Conservation (phyloP, 345 rosid genomes). For the Citrus inodora region DNA sequence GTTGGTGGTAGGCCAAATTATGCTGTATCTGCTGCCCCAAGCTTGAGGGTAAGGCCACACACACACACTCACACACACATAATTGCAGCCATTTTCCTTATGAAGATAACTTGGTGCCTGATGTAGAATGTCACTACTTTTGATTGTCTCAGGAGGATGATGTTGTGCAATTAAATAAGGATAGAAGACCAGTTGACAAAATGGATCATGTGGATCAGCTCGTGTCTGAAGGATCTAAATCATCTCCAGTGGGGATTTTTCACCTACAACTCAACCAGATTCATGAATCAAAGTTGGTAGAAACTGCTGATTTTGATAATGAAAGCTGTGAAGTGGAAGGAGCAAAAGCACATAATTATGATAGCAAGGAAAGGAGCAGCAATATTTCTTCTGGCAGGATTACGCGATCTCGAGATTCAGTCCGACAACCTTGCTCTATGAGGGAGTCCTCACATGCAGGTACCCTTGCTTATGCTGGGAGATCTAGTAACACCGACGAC, state of each 20-base stretch:
- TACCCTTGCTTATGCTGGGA: conserved; percentile 17
- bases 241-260: conserved; percentile 26
- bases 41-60: too few relatives aligned
- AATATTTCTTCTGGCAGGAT: conserved; percentile 25
- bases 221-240: not conserved
- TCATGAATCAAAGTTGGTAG: conserved; percentile 26
- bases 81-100: not conserved
- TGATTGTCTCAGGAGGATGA: conserved; percentile 11
- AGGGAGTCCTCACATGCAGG: conserved; percentile 23
- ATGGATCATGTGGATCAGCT: not conserved
- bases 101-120: not conserved
- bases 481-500: not conserved
- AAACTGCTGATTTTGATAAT: conserved; percentile 29
- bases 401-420: conserved; percentile 31
- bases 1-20: not conserved
- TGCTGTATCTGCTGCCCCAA: too few relatives aligned
- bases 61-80: too few relatives aligned
- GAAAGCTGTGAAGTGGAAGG: conserved; percentile 20
- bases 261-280: conserved; percentile 33
- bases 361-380: conserved; percentile 27
- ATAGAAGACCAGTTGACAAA: not conserved
- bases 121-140: not conserved
- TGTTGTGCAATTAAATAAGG: not conserved
- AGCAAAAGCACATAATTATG: conserved; percentile 26
- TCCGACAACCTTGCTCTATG: conserved; percentile 16